Percentiles rank a stretch among this genome's conserved stretches.
phyloP scores from a whole-genome alignment of 2,329 filamentous ascomycete genomes.

The Colletotrichum tamarilloi region DNA sequence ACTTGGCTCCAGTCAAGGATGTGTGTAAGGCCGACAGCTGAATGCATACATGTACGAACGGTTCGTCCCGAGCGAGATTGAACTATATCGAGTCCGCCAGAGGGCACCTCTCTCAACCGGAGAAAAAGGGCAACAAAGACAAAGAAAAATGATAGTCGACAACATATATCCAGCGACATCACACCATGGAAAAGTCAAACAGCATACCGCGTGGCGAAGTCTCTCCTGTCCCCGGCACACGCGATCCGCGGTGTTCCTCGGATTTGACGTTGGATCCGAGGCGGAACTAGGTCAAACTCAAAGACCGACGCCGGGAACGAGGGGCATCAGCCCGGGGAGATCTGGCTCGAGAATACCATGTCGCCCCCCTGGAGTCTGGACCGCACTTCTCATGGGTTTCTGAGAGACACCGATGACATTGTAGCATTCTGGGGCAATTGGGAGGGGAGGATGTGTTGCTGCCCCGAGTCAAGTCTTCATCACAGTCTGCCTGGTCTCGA shows the following conservation, averaged over 20 bases:
- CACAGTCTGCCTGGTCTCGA: too few species aligned
- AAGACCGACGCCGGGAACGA: background rate
- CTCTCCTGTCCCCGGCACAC: background rate
- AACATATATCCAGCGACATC: background rate
- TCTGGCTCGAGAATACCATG: background rate
- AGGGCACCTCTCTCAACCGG: background rate
- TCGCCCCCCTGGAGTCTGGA: background rate
- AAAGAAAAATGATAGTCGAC: background rate
- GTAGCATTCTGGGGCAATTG: background rate
- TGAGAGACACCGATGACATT: background rate
- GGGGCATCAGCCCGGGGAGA: background rate
- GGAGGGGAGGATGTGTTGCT: background rate
- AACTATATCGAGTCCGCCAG: background rate
- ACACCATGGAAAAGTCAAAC: background rate
- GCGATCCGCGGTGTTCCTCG: background rate
- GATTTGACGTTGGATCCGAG: background rate
- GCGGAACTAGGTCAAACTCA: background rate
- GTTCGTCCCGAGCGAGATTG: background rate
- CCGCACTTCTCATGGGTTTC: background rate
- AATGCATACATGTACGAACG: background rate
- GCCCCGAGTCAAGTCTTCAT: background rate
- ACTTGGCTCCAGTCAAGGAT: background rate
- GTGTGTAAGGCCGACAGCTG: background rate
- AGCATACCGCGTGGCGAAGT: background rate
- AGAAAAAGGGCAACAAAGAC: background rate